Percentiles rank a stretch among this genome's conserved stretches.
Conservation (phyloP, 352 stramenopile species). For the Salisapilia sapeloensis region DNA sequence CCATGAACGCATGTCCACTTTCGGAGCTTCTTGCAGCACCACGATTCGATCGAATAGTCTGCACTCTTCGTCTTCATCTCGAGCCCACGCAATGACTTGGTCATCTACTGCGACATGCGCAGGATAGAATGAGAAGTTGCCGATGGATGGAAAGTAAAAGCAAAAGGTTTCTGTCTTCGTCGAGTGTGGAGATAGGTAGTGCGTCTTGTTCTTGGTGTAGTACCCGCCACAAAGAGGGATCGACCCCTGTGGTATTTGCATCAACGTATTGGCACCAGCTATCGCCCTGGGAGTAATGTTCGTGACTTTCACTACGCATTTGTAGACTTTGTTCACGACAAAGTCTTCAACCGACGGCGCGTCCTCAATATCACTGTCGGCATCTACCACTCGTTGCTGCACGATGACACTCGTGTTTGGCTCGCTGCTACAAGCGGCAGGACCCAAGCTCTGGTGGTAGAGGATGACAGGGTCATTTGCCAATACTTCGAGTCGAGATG, state of each 20-base stretch:
- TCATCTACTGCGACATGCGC: constrained; percentile 19
- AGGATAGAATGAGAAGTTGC: constrained; percentile 30
- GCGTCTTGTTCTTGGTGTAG: constrained; percentile 27
- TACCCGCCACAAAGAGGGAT: constrained; percentile 22
- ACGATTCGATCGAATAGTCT: constrained; percentile 4
- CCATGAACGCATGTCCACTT: constrained; percentile 40
- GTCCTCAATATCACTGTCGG: constrained; percentile 4
- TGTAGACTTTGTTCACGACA: constrained; percentile 29
- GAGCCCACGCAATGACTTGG: constrained; percentile 17
- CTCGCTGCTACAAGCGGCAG: constrained; percentile 4
- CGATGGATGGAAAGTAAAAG: constrained; percentile 40
- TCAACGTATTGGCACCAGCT: constrained; percentile 21
- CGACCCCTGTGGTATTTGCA: constrained; percentile 44
- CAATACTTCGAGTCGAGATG: constrained; percentile 5
- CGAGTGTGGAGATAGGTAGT: constrained; percentile 15
- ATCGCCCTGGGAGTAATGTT: constrained; percentile 22
- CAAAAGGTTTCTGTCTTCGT: constrained; percentile 18
- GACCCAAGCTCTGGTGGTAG: constrained; percentile 28
- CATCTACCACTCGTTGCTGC: constrained; percentile 22
- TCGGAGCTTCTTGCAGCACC: constrained; percentile 11
- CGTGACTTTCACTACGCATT: constrained; percentile 25
- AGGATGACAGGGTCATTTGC: constrained; percentile 13
- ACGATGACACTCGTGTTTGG: constrained; percentile 25
- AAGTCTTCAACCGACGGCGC: constrained; percentile 14
- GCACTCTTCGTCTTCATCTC: constrained; percentile 3